Evolutionary conservation across 257 asterid species (phyloP), one percentile per base, ranked within the genome.

Genomic region (Nicotiana obtusifolia): DNA sequence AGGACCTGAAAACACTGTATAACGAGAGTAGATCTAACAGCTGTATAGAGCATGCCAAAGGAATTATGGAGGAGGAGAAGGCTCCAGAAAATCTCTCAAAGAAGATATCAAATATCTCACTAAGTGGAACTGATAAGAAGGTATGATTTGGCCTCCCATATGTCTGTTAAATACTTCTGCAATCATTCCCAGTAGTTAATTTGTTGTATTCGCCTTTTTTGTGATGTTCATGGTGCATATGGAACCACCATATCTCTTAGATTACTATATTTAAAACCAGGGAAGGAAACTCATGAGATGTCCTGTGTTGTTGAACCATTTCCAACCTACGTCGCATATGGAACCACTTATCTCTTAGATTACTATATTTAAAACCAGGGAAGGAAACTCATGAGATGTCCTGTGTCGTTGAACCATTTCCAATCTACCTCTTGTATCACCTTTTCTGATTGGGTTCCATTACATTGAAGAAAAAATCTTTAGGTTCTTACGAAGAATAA

Each of bases 41-140:
- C 84, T 95, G 98, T 66, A 87, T 91, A 86, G 99, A 95, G 90
- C 98, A 95, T 64, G 99, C 98, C 79, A 87, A 90, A 61, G 98
- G 92, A 77, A 85, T 93, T 83, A 91, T 92, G 91, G 99, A 95
- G 88, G 97, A 90, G 86, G 97, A 91, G 90, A 89, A 90, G 84
- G 97, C 91, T 88, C 96, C 98, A 0, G 97, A 95, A 81, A 88
- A 88, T 88, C 94, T 95, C 64, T 91, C 98, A 4, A 88, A 90
- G 62, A 91, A 89, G 90, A 90, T 95, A 47, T 89, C 95, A 1
- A 86, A 81, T 52, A 89, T 95, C 76, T 91, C 99, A 78, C 84
- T 95, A 68, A 85, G 86, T 78, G 95, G 92, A 87, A 87, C 90
- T 60, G 89, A 90, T 76, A 90, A 90, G 90, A 91, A 92, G 97